A percentile compares a stretch with the other conserved stretches of the same genome.
Evolutionary conservation across 2,329 filamentous ascomycete species (phyloP).

Genomic region (Pestalotiopsis sp.): DNA sequence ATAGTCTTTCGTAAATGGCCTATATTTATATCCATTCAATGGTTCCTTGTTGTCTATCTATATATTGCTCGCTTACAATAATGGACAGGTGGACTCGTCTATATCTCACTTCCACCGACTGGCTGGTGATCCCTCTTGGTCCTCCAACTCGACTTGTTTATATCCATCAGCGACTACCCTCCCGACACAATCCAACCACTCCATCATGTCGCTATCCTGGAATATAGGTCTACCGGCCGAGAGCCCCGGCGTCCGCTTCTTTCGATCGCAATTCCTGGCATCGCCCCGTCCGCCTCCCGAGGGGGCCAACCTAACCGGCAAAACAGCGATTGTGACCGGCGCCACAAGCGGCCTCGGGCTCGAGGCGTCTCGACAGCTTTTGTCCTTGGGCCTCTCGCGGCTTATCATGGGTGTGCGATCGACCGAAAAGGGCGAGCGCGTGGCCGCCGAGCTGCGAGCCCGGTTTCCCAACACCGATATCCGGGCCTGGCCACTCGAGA

Average conservation of each 20-base stretch:
- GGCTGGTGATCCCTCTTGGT: not conserved
- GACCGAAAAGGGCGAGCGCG: constrained; percentile 37
- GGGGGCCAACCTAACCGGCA: constrained; percentile 26
- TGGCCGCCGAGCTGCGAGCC: constrained; percentile 32
- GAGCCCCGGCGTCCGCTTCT: not conserved
- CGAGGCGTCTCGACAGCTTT: constrained; percentile 41
- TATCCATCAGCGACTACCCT: not conserved
- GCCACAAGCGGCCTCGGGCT: constrained; percentile 46
- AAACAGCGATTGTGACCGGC: constrained; percentile 47
- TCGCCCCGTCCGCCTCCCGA: not conserved
- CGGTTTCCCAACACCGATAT: constrained; percentile 32
- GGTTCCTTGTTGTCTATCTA: not conserved
- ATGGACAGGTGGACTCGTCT: not conserved
- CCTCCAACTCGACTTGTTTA: not conserved
- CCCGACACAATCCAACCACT: no score
- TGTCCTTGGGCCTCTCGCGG: constrained; percentile 34
- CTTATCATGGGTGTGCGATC: constrained; percentile 46
- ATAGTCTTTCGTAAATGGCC: not conserved
- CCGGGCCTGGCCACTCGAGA: constrained; percentile 46
- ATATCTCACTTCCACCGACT: not conserved
- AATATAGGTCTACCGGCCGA: not conserved
- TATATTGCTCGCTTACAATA: not conserved
- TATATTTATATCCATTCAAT: not conserved
- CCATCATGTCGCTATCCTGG: not conserved
- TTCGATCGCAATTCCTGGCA: not conserved